phyloP scores from a whole-genome alignment of 2,329 filamentous ascomycete genomes.

The Penicillium sp. region DNA sequence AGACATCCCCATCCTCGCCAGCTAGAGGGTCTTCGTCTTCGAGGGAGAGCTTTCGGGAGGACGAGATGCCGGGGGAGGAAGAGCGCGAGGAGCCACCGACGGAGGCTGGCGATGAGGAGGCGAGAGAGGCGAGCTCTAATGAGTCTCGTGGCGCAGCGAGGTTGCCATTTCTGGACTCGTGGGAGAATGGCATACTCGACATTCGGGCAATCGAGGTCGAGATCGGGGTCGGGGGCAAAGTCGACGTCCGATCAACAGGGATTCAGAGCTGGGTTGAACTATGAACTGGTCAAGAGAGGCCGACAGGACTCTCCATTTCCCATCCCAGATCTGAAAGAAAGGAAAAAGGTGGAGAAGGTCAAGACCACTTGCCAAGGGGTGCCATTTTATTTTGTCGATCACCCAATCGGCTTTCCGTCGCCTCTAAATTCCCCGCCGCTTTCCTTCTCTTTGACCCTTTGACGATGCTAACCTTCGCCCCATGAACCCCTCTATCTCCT shows the following conservation, averaged over 20 bases:
- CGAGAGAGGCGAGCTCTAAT: slow-evolving; percentile 91
- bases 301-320: slow-evolving; percentile 13
- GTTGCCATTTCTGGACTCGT: slow-evolving; percentile 29
- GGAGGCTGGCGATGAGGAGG: slow-evolving; percentile 71
- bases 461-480: slow-evolving; percentile 6
- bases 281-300: slow-evolving; percentile 3
- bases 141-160: slow-evolving; percentile 70
- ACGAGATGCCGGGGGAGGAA: slow-evolving; percentile 78
- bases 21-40: slow-evolving; percentile 78
- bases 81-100: slow-evolving; percentile 64
- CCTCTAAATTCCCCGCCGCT: slow-evolving; percentile 18
- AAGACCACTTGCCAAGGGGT: slow-evolving; percentile 15
- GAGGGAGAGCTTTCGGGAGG: slow-evolving; percentile 86
- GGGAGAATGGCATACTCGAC: slow-evolving; percentile 33
- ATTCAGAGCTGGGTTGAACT: slow-evolving; percentile 2
- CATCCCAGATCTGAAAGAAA: not conserved
- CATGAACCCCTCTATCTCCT: slow-evolving; percentile 17
- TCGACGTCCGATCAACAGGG: slow-evolving; percentile 2
- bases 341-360: slow-evolving; percentile 1
- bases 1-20: slow-evolving; percentile 50
- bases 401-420: slow-evolving; percentile 22
- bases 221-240: not conserved
- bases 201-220: slow-evolving; percentile 20
- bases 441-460: not conserved
- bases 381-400: slow-evolving; percentile 16